Evolutionary conservation across 1,284 basidiomycete species (phyloP).

Genomic region (Schizophyllum commune): DNA sequence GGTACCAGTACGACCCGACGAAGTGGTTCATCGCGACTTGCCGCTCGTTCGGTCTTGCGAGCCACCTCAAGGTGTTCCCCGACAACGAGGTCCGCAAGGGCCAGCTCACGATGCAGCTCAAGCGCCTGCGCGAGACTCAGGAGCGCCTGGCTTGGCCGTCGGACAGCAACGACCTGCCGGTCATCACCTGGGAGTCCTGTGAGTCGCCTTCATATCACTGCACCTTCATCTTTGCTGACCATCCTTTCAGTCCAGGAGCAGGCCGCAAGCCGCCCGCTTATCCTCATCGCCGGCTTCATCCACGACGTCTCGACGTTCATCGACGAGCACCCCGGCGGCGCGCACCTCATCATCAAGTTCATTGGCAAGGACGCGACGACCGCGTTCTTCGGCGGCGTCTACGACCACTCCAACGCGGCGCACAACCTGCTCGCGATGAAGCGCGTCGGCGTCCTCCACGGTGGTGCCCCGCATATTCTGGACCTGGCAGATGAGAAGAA

Average conservation of each 20-base stretch:
- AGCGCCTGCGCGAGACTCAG: constrained; percentile 62
- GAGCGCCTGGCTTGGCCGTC: constrained; percentile 64
- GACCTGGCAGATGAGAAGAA: constrained; percentile 2
- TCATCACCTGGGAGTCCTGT: constrained; percentile 73
- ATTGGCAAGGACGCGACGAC: constrained; percentile 73
- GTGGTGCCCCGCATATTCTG: constrained; percentile 16
- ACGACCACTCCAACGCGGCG: constrained; percentile 79
- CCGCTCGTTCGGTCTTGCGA: constrained; percentile 66
- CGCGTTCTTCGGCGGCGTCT: constrained; percentile 80
- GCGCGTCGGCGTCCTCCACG: constrained; percentile 68
- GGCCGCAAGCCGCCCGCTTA: constrained; percentile 52
- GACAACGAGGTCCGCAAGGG: constrained; percentile 92
- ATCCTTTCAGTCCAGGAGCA: constrained; percentile 48
- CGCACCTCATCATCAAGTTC: constrained; percentile 52
- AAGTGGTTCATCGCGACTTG: constrained; percentile 86
- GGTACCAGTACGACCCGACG: constrained; percentile 86
- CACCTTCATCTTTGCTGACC: neutral
- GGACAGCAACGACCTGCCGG: constrained; percentile 52
- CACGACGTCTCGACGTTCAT: constrained; percentile 71
- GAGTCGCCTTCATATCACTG: constrained; percentile 26
- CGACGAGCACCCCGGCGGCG: constrained; percentile 78
- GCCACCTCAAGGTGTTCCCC: constrained; percentile 78
- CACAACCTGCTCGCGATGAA: constrained; percentile 75
- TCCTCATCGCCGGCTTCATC: constrained; percentile 72
- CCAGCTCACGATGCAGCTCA: constrained; percentile 88